Base-by-base conservation (phyloP, 2,329 filamentous ascomycete species). In the Sordariomycetes sp. region DNA sequence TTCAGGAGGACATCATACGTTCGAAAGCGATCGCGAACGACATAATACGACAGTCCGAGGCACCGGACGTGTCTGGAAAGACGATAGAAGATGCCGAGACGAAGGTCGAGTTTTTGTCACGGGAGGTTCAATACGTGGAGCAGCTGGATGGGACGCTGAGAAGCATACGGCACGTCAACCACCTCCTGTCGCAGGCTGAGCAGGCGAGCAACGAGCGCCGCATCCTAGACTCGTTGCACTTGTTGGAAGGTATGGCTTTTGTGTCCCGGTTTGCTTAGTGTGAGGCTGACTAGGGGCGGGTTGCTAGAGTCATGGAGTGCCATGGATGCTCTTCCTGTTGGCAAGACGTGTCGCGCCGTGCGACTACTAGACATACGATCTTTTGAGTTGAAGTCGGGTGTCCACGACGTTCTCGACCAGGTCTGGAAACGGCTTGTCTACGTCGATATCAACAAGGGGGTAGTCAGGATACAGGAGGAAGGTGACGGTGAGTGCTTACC, bases 1-100 rank as follows among this genome's bases (percentile, higher is more conserved):
- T 97, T 8, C 90, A 96, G 69, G 82, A 86, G 61, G 93, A 97
- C 67, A 93, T 97, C 63, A 83, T 89, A 65, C 82, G 83, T 53
- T 93, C 90, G 25, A 87, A 90, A 65, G 80, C 82, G 18, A 85
- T 91, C 40, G 91, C 93, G 24, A 86, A 86, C 66, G 85, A 91
- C 59, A 95, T 97, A 60, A 81, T 93, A 5, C 81, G 85, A 52
- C 83, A 90, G 65, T 86, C 91, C 57, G 87, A 93, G 66, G 82
- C 77, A 1, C 80, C 80, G 1, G 76, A 76, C 55, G 71, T 77
- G 1, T 79, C 78, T 0, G 82, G 81, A 3, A 74, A 80, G 62
- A 70, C 76, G 1, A 75, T 80, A 43, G 67, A 76, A 34, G 76
- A 82, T 54, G 79, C 79, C 10, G 78, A 81, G 57, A 74, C 76